Base-by-base conservation (phyloP, 2,329 filamentous ascomycete genomes). In the Calonectria pauciramosa region DNA sequence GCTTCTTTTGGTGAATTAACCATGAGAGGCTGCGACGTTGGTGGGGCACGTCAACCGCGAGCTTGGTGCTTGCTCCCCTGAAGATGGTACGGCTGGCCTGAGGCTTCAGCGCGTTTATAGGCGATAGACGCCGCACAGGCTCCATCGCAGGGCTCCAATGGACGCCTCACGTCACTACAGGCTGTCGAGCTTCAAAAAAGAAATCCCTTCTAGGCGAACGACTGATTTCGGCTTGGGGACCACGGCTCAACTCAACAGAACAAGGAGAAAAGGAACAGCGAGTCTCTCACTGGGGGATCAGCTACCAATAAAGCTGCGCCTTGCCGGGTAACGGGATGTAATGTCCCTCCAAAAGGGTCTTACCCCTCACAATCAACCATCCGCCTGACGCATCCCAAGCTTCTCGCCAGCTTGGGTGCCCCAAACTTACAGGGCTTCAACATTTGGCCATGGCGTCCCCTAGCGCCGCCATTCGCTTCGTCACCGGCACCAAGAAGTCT, bases 401-500 rank as follows among this genome's bases (percentile, higher is more conserved):
- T 65, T 49, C 68, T 68, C 68, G 28, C 28, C 23, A 49, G 51
- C 36, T 20, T 54, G 16, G 28, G 60, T 72, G 30, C 72, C 59
- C 59, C 38, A 63, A 66, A 52, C 60, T 47, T 51, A 30, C 66
- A 38, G 13, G 67, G 66, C 41, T 30, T 56, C 60, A 60, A 64
- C 51, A 47, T 36, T 54, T 63, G 32, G 68, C 41, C 68, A 84
- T 83, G 82, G 78, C 81, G 74, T 79, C 82, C 70, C 72, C 80
- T 78, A 77, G 79, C 68, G 73, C 86, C 23, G 54, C 87, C 60
- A 85, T 90, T 65, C 86, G 86, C 60, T 90, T 89, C 77, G 85
- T 91, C 59, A 85, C 87, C 4, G 86, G 86, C 4, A 84, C 88
- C 64, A 88, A 87, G 66, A 90, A 89, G 72, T 86, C 87, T 0